A percentile compares a stretch with the other conserved stretches of the same genome.
Evolutionary conservation across 2,329 filamentous ascomycete species (phyloP).

Genomic region (Onygenales sp.): DNA sequence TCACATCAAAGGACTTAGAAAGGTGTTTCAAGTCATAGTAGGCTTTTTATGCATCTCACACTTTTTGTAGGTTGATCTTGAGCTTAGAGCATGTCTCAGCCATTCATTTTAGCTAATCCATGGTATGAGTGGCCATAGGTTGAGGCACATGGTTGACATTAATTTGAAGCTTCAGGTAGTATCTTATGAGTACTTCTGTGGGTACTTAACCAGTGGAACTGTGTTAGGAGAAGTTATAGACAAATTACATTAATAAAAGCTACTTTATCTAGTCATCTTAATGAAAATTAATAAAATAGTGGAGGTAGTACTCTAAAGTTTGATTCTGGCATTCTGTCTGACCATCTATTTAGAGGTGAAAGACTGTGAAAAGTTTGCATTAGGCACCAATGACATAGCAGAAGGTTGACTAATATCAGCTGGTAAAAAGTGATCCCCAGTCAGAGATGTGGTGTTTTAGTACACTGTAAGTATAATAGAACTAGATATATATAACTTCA

Average conservation of each 20-base stretch:
- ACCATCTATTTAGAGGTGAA: neutral
- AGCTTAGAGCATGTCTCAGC: neutral
- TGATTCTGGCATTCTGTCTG: neutral
- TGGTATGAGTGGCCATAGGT: too few species aligned
- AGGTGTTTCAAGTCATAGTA: neutral
- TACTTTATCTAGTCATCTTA: constrained; percentile 10
- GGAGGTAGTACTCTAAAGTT: constrained; percentile 1
- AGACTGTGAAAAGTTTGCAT: neutral
- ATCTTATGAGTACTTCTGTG: neutral
- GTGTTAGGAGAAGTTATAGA: constrained; percentile 6
- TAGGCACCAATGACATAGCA: too few species aligned
- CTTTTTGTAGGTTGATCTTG: neutral
- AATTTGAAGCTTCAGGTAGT: neutral
- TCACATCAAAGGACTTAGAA: neutral
- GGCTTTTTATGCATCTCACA: neutral
- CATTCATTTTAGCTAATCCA: too few species aligned
- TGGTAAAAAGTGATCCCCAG: too few species aligned
- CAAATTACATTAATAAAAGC: constrained; percentile 10
- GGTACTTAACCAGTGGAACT: neutral
- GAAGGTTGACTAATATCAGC: too few species aligned
- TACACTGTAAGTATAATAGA: too few species aligned
- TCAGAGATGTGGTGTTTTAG: too few species aligned
- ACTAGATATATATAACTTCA: too few species aligned
- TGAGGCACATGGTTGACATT: neutral
- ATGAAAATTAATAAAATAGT: neutral